Evolutionary conservation across 768 basidiomycete genomes (phyloP).

Genomic region (Amanita molliuscula): DNA sequence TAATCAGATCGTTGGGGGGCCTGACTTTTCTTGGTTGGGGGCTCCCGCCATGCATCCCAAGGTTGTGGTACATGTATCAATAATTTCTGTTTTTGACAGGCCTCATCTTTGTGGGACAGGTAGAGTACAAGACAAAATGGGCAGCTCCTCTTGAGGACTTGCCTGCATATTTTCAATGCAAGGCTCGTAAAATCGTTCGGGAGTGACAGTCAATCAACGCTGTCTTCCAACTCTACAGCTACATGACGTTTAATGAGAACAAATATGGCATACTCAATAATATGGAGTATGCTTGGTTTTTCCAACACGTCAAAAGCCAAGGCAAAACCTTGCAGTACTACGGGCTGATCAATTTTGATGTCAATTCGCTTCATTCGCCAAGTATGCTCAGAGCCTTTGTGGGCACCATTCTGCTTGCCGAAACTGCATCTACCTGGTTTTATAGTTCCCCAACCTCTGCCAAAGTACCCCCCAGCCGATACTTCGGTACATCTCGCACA

Average conservation of each 20-base stretch:
- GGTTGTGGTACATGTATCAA: conserved; percentile 6
- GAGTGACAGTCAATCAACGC: conserved; percentile 10
- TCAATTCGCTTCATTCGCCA: not conserved
- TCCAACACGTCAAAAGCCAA: conserved; percentile 7
- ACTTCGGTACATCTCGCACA: conserved; percentile 1
- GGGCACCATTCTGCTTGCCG: conserved; percentile 7
- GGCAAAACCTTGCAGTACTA: conserved; percentile 7
- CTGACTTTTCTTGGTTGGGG: conserved; percentile 8
- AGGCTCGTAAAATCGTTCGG: not conserved
- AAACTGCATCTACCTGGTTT: conserved; percentile 5
- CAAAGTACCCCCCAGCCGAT: not conserved
- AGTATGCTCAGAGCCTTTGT: conserved; percentile 8
- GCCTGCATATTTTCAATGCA: conserved; percentile 4
- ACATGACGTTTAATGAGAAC: conserved; percentile 11
- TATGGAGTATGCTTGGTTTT: conserved; percentile 9
- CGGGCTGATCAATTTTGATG: conserved; percentile 7
- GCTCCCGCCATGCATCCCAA: conserved; percentile 3
- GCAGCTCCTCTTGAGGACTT: conserved; percentile 7
- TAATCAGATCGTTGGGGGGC: conserved; percentile 7
- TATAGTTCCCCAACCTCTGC: conserved; percentile 6
- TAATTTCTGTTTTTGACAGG: conserved; percentile 1
- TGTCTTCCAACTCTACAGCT: conserved; percentile 10
- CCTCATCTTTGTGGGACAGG: conserved; percentile 4
- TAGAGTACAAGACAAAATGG: conserved; percentile 10
- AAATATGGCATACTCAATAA: conserved; percentile 11